Evolutionary conservation across 1,139 yeast species (phyloP).

Genomic region (Pichia sp.): DNA sequence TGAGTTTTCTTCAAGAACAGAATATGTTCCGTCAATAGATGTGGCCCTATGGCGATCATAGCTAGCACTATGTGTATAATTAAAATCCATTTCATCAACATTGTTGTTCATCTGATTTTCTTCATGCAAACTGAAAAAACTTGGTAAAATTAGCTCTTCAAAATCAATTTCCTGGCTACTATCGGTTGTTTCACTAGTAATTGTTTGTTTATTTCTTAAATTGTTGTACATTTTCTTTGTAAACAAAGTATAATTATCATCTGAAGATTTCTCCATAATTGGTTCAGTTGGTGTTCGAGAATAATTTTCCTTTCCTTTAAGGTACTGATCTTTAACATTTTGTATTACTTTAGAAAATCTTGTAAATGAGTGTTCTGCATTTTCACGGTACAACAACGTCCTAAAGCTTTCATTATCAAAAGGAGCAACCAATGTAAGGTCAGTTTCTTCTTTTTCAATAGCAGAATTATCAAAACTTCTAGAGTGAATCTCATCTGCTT

Average conservation of each 20-base stretch:
- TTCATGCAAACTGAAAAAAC: not conserved
- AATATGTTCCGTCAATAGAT: conserved; percentile 7
- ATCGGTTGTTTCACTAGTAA: not conserved
- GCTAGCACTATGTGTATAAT: not conserved
- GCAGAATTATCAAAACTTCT: not conserved
- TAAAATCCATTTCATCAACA: not conserved
- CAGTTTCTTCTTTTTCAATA: not conserved
- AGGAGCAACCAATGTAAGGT: not conserved
- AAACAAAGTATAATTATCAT: not conserved
- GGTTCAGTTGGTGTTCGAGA: conserved; percentile 11
- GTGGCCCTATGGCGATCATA: not conserved
- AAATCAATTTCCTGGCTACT: not conserved
- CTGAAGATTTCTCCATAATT: not conserved
- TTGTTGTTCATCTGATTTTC: not conserved
- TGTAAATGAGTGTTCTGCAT: not conserved
- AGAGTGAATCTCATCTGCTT: not conserved
- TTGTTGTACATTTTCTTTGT: not conserved
- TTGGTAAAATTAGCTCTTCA: not conserved
- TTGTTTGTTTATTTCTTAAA: not conserved
- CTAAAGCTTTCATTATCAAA: conserved; percentile 6
- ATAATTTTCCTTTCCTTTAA: conserved; percentile 2
- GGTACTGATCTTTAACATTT: conserved; percentile 9
- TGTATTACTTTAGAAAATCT: conserved; percentile 4
- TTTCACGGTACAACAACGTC: not conserved
- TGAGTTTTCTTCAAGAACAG: conserved; percentile 14